These are phyloP conservation scores for Azolla pinnata DNA, from an alignment of 75 land plant species.

Conservation along the genomic window DNA sequence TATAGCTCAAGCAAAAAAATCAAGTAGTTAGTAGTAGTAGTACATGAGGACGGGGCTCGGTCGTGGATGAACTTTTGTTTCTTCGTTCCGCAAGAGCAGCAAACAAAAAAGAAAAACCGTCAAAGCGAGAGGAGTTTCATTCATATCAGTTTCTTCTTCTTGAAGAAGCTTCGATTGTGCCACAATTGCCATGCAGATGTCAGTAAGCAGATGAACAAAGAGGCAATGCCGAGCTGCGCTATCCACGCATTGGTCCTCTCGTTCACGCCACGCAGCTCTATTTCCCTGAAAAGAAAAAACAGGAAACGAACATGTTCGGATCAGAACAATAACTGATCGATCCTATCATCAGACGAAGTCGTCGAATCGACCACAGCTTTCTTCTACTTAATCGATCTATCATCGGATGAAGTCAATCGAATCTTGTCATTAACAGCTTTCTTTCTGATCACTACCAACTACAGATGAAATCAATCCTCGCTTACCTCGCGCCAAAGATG, in stretches of 20 bases:
- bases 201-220: constrained; percentile 52
- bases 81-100: no score
- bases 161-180: constrained; percentile 57
- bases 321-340: neutral
- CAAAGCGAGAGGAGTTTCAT: no score
- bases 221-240: constrained; percentile 68
- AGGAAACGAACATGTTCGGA: neutral
- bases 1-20: no score
- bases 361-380: no score
- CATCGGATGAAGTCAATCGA: no score
- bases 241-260: constrained; percentile 66
- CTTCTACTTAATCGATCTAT: neutral
- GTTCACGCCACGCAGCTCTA: constrained; percentile 66
- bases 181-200: constrained; percentile 51
- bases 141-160: constrained; percentile 75
- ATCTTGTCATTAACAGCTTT: no score
- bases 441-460: neutral
- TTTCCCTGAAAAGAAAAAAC: constrained; percentile 42
- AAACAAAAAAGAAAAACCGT: no score
- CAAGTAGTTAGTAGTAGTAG: no score
- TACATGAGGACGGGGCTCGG: no score
- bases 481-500: neutral
- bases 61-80: no score
- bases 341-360: no score
- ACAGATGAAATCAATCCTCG: neutral